Percentiles rank a stretch among this genome's conserved stretches.
These are phyloP conservation scores for Arbutus unedo DNA, from an alignment of 148 eudicot genomes.

Conservation along the genomic window DNA sequence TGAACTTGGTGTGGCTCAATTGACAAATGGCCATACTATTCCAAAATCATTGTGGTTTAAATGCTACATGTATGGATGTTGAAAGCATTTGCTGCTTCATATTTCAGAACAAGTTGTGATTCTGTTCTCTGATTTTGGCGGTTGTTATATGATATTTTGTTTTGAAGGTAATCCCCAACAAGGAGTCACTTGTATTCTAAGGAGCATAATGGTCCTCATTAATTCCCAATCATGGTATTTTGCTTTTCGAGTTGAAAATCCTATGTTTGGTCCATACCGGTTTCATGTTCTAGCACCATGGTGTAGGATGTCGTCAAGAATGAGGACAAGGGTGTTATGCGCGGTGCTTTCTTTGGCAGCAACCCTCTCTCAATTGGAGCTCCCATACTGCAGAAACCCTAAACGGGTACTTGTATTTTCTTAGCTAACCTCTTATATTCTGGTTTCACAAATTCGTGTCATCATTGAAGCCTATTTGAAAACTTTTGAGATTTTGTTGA, in stretches of 20 bases:
- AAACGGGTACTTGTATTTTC: slow-evolving; percentile 29
- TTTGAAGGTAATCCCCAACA: slow-evolving; percentile 48
- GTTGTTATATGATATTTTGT: slow-evolving; percentile 8
- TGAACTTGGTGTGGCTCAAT: slow-evolving; percentile 7
- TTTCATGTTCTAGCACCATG: slow-evolving; percentile 14
- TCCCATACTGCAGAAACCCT: slow-evolving; percentile 34
- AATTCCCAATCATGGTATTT: slow-evolving; percentile 46
- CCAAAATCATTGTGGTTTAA: not conserved
- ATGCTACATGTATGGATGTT: not conserved
- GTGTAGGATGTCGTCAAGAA: slow-evolving; percentile 39
- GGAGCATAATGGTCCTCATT: slow-evolving; percentile 40
- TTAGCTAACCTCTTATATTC: not conserved
- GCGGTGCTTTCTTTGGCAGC: slow-evolving; percentile 43
- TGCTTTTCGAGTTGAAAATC: slow-evolving; percentile 9
- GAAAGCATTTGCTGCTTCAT: not conserved
- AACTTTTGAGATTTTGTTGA: not conserved
- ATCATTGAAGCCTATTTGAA: not conserved
- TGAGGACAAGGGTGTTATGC: slow-evolving; percentile 40
- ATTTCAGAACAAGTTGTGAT: not conserved
- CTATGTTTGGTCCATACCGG: not conserved
- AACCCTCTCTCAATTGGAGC: slow-evolving; percentile 43
- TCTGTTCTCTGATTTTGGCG: slow-evolving; percentile 4
- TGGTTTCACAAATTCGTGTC: not conserved
- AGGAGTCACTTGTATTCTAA: slow-evolving; percentile 38
- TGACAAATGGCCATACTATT: not conserved